A percentile compares a stretch with the other conserved stretches of the same genome.
These are phyloP conservation scores for Vicia faba DNA, from an alignment of 306 rosid species.

Conservation along the genomic window DNA sequence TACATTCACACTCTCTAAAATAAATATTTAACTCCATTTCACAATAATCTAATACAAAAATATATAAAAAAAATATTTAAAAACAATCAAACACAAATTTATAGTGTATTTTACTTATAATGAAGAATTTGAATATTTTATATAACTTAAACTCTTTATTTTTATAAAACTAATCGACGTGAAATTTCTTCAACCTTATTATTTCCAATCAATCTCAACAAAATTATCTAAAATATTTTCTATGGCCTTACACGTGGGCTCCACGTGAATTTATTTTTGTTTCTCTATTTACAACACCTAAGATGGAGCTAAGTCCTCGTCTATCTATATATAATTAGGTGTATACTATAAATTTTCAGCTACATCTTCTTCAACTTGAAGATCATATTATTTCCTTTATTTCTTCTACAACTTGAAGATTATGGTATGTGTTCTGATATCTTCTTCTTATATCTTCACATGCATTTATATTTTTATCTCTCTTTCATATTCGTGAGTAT, in stretches of 20 bases:
- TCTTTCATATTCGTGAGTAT: not conserved
- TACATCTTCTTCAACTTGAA: not conserved
- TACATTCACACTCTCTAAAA: too few species aligned
- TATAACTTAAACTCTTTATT: too few species aligned
- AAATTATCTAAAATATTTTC: too few species aligned
- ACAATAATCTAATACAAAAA: too few species aligned
- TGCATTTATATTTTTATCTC: not conserved
- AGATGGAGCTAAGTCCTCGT: not conserved
- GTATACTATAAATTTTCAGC: not conserved
- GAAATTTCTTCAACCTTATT: too few species aligned
- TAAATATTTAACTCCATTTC: too few species aligned
- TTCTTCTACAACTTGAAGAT: slow-evolving; percentile 2
- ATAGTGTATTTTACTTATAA: too few species aligned
- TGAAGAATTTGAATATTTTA: too few species aligned
- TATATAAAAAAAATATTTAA: too few species aligned
- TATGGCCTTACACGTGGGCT: not conserved
- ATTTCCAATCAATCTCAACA: too few species aligned
- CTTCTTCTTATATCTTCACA: not conserved
- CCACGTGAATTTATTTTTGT: not conserved
- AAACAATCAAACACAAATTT: too few species aligned
- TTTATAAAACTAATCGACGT: too few species aligned
- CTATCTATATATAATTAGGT: not conserved
- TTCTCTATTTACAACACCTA: not conserved
- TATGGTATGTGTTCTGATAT: not conserved
- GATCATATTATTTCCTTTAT: not conserved